Percentiles rank a stretch among this genome's conserved stretches.
phyloP scores from a whole-genome alignment of 2,329 filamentous ascomycete species.

The Nakataea oryzae region DNA sequence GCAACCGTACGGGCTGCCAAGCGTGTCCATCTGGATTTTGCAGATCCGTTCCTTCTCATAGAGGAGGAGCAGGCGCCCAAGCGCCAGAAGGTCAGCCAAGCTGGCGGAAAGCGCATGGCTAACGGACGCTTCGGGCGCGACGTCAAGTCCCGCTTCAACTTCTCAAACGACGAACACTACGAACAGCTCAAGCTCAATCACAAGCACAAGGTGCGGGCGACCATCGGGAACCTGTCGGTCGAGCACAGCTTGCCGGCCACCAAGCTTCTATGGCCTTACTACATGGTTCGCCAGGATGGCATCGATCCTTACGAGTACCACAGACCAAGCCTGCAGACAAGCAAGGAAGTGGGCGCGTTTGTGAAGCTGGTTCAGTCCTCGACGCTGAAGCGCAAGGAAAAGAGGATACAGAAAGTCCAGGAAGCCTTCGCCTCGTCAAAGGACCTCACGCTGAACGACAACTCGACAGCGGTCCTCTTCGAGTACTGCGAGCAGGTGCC shows the following conservation, averaged over 20 bases:
- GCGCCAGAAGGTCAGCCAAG: constrained; percentile 47
- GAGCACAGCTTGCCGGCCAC: constrained; percentile 90
- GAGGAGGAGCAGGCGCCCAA: constrained; percentile 54
- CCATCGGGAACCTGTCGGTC: constrained; percentile 80
- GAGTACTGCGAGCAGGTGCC: constrained; percentile 96
- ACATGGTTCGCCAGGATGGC: constrained; percentile 71
- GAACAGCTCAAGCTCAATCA: constrained; percentile 94
- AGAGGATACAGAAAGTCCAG: constrained; percentile 68
- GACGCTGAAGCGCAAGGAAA: constrained; percentile 69
- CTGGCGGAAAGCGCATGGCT: constrained; percentile 40
- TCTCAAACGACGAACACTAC: constrained; percentile 93
- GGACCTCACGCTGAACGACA: constrained; percentile 79
- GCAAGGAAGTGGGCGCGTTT: constrained; percentile 52
- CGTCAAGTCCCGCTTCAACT: constrained; percentile 78
- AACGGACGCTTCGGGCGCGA: constrained; percentile 62
- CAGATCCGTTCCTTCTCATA: constrained; percentile 77
- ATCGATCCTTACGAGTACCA: constrained; percentile 70
- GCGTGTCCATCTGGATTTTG: constrained; percentile 73
- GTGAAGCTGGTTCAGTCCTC: constrained; percentile 60
- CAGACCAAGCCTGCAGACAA: constrained; percentile 66
- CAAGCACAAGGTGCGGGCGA: constrained; percentile 89
- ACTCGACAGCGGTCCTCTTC: constrained; percentile 76
- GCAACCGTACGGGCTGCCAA: constrained; percentile 65
- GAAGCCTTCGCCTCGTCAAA: constrained; percentile 72
- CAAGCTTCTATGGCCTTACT: constrained; percentile 91